Evolutionary conservation across 2,329 filamentous ascomycete species (phyloP).

Genomic region (Cordyceps sp.): DNA sequence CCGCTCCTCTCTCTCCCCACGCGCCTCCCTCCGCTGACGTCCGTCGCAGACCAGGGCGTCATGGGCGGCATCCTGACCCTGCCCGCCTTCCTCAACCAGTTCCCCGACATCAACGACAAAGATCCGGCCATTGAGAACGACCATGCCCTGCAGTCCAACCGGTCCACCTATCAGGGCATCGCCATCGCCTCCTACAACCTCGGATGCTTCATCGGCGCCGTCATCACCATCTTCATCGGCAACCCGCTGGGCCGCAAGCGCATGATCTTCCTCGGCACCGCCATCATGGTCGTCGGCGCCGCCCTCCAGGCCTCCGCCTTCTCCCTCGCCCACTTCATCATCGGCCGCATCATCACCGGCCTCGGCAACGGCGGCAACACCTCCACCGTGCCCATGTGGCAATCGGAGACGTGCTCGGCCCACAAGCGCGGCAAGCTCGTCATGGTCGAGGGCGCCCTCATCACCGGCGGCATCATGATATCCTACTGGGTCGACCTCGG

Average conservation of each 20-base stretch:
- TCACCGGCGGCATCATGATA: slow-evolving; percentile 38
- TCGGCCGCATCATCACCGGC: slow-evolving; percentile 41
- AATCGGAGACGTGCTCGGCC: slow-evolving; percentile 39
- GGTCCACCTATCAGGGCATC: slow-evolving; percentile 36
- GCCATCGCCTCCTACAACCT: slow-evolving; percentile 39
- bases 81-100: slow-evolving; percentile 37
- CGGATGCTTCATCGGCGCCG: slow-evolving; percentile 46
- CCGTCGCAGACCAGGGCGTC: slow-evolving; percentile 51
- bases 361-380: slow-evolving; percentile 40
- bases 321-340: slow-evolving; percentile 35
- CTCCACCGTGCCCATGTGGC: slow-evolving; percentile 42
- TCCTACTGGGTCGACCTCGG: slow-evolving; percentile 46
- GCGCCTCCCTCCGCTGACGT: not conserved
- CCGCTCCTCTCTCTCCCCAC: slow-evolving; percentile 1
- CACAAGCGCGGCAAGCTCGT: slow-evolving; percentile 43
- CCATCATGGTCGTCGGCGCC: slow-evolving; percentile 41
- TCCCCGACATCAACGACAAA: slow-evolving; percentile 32
- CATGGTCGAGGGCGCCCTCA: slow-evolving; percentile 42
- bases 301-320: slow-evolving; percentile 41
- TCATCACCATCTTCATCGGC: slow-evolving; percentile 49
- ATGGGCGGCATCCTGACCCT: slow-evolving; percentile 63
- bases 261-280: slow-evolving; percentile 42
- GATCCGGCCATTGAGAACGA: slow-evolving; percentile 17
- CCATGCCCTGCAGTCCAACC: slow-evolving; percentile 12
- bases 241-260: slow-evolving; percentile 42